Percentiles rank a stretch among this genome's conserved stretches.
These are phyloP conservation scores for Lichtheimia corymbifera DNA, from an alignment of 371 early-diverging fungal genomes.

Conservation along the genomic window DNA sequence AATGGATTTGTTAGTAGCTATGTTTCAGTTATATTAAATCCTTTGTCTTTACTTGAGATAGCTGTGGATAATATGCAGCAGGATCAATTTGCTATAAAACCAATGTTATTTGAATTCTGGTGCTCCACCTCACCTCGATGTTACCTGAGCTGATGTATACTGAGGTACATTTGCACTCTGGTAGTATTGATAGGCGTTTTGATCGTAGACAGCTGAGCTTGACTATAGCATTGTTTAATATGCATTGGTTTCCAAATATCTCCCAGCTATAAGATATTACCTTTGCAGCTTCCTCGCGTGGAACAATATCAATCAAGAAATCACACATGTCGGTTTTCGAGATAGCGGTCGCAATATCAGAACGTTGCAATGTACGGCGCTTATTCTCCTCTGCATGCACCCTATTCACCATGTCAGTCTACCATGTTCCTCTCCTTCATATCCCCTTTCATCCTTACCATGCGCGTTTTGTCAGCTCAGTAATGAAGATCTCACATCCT, in stretches of 20 bases:
- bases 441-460: conserved; percentile 60
- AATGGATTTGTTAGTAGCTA: neutral
- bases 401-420: conserved; percentile 38
- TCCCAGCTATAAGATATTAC: neutral
- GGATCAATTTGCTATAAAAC: conserved; percentile 15
- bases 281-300: conserved; percentile 78
- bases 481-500: conserved; percentile 97
- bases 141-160: conserved; percentile 22
- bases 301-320: conserved; percentile 98
- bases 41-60: conserved; percentile 13
- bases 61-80: conserved; percentile 16
- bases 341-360: conserved; percentile 95
- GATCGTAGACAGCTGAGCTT: conserved; percentile 26
- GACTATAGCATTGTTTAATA: conserved; percentile 8
- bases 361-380: conserved; percentile 95
- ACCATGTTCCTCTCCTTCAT: neutral
- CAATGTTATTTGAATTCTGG: neutral
- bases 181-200: conserved; percentile 28
- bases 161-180: conserved; percentile 26
- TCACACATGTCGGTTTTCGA: conserved; percentile 97
- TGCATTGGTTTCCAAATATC: neutral
- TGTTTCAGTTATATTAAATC: neutral
- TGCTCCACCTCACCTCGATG: neutral
- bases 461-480: conserved; percentile 93
- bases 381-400: conserved; percentile 98